A percentile compares a stretch with the other conserved stretches of the same genome.
Evolutionary conservation across 495 filamentous ascomycete genomes (phyloP).

Genomic region (Penicillium odoratum): DNA sequence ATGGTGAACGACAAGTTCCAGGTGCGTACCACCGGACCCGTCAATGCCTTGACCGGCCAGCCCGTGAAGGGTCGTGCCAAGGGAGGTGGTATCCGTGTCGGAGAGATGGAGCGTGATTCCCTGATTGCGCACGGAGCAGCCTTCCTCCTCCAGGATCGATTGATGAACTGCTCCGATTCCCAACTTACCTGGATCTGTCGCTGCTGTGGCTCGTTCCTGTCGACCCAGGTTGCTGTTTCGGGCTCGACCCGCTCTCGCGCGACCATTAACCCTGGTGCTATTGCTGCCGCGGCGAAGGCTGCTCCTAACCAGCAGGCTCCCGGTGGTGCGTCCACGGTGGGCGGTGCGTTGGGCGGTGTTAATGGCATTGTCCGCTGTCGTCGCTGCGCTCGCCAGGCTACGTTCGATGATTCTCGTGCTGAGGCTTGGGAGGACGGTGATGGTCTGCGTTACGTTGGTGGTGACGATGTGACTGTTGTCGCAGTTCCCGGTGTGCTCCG

Average conservation of each 20-base stretch:
- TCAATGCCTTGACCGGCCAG: constrained; percentile 86
- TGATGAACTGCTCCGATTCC: constrained; percentile 96
- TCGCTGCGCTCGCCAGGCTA: constrained; percentile 71
- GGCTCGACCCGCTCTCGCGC: constrained; percentile 29
- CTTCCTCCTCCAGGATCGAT: constrained; percentile 89
- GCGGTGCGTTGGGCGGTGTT: constrained; percentile 40
- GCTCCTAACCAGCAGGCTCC: constrained; percentile 31
- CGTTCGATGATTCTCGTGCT: constrained; percentile 60
- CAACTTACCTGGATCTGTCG: constrained; percentile 84
- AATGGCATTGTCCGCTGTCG: constrained; percentile 79
- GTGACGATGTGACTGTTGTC: constrained; percentile 85
- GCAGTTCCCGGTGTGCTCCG: constrained; percentile 89
- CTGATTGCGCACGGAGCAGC: constrained; percentile 92
- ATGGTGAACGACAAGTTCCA: constrained; percentile 99
- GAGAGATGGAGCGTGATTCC: constrained; percentile 98
- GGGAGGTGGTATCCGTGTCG: constrained; percentile 97
- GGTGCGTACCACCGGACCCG: constrained; percentile 90
- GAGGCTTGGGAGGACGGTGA: constrained; percentile 91
- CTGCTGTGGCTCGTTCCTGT: constrained; percentile 83
- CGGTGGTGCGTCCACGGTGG: constrained; percentile 14
- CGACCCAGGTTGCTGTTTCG: constrained; percentile 69
- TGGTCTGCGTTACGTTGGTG: constrained; percentile 78
- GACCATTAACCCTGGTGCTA: constrained; percentile 30
- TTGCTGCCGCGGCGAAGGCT: constrained; percentile 35
- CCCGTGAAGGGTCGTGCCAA: constrained; percentile 94